Base-by-base conservation (phyloP, 495 filamentous ascomycete species). In the Xylaria grammica region DNA sequence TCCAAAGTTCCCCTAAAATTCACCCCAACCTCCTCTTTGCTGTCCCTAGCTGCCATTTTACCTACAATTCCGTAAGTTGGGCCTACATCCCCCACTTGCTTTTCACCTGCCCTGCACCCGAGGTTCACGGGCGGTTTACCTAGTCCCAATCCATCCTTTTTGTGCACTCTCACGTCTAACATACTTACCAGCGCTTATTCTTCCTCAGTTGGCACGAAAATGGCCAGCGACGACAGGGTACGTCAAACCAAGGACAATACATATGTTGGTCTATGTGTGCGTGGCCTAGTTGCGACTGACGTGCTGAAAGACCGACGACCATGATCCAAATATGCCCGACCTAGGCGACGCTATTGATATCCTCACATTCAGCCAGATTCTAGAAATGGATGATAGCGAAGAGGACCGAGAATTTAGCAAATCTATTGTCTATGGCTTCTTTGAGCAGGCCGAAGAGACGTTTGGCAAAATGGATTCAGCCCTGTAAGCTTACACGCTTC, bases 361-460 rank as follows among this genome's bases (percentile, higher is more conserved):
- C 26, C 69, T 75, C 53, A 95, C 92, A 61, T 99, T 99, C 65
- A 89, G 91, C 63, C 95, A 99, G 78, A 97, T 99, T 75, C 86
- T 97, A 46, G 93, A 97, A 78, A 96, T 97, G 93, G 93, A 97
- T 72, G 93, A 97, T 46, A 90, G 91, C 62, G 89, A 90, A 52
- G 87, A 89, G 4, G 90, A 92, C 77, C 65, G 92, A 89, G 60
- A 97, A 50, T 83, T 83, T 82, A 92, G 88, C 78, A 86, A 83
- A 72, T 88, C 91, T 51, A 96, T 99, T 62, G 96, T 99, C 4
- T 88, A 84, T 68, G 91, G 90, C 42, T 99, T 97, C 79, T 97
- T 98, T 62, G 89, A 93, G 19, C 95, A 99, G 77, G 95, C 95
- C 11, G 84, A 91, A 58, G 82, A 82, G 61, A 97, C 96, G 1